Percentiles rank a stretch among this genome's conserved stretches.
These are phyloP conservation scores for Geosmithia flava DNA, from an alignment of 2,329 filamentous ascomycete species.

Conservation along the genomic window DNA sequence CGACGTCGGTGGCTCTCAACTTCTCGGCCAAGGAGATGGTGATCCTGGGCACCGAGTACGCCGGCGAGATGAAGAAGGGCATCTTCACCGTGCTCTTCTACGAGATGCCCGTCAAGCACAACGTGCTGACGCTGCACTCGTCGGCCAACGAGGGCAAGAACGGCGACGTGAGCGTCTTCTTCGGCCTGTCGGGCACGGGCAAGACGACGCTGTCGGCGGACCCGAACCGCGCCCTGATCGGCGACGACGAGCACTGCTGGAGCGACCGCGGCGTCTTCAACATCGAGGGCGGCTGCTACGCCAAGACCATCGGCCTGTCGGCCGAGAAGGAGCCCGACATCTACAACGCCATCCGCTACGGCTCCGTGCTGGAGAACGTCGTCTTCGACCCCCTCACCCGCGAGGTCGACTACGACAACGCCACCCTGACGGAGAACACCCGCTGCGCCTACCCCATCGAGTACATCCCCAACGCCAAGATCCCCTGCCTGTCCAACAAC, in stretches of 20 bases:
- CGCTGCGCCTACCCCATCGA: slow-evolving; percentile 98
- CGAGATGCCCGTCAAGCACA: slow-evolving; percentile 99
- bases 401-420: slow-evolving; percentile 89
- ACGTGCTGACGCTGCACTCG: slow-evolving; percentile 94
- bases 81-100: slow-evolving; percentile 99
- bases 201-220: slow-evolving; percentile 98
- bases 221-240: slow-evolving; percentile 89
- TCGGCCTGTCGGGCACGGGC: slow-evolving; percentile 94
- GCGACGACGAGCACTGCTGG: slow-evolving; percentile 99
- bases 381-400: slow-evolving; percentile 89
- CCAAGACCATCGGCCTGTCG: slow-evolving; percentile 95
- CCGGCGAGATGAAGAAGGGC: slow-evolving; percentile 76
- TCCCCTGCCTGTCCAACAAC: slow-evolving; percentile 76
- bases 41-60: slow-evolving; percentile 97
- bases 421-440: slow-evolving; percentile 94
- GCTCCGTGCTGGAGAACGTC: slow-evolving; percentile 95
- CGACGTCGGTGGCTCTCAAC: slow-evolving; percentile 96
- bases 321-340: slow-evolving; percentile 99
- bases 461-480: slow-evolving; percentile 98
- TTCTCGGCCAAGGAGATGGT: slow-evolving; percentile 99
- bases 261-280: slow-evolving; percentile 95
- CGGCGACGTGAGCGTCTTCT: slow-evolving; percentile 97
- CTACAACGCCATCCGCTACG: slow-evolving; percentile 88
- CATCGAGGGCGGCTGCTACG: slow-evolving; percentile 98
- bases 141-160: slow-evolving; percentile 93